phyloP scores from a whole-genome alignment of 257 asterid species.

The Fraxinus americana region DNA sequence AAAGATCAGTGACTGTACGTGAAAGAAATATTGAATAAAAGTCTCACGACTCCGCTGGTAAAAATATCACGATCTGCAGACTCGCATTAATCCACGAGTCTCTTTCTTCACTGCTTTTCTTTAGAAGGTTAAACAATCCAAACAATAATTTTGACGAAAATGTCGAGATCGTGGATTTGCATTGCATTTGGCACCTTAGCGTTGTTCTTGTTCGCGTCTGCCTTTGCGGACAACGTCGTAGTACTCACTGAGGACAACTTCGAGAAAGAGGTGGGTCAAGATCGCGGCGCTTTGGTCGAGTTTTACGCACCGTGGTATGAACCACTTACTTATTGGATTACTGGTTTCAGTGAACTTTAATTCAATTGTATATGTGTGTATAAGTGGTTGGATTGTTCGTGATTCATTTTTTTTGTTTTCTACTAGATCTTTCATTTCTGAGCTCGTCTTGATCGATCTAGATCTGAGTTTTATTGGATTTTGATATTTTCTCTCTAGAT shows the following conservation, averaged over 20 bases:
- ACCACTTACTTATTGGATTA: background rate
- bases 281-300: slow-evolving; percentile 90
- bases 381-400: background rate
- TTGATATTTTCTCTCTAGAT: background rate
- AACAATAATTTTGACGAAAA: slow-evolving; percentile 20
- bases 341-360: background rate
- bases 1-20: too few relatives aligned
- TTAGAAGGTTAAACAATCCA: background rate
- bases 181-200: slow-evolving; percentile 36
- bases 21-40: background rate
- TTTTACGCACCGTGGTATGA: slow-evolving; percentile 92
- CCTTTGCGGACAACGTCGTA: slow-evolving; percentile 66
- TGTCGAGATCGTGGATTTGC: slow-evolving; percentile 53
- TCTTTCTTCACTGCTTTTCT: background rate
- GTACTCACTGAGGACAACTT: slow-evolving; percentile 85
- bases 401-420: background rate
- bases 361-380: background rate
- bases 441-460: slow-evolving; percentile 7
- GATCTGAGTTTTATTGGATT: background rate
- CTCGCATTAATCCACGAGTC: background rate
- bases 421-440: slow-evolving; percentile 28
- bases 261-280: slow-evolving; percentile 86
- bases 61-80: background rate
- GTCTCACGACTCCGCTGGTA: background rate
- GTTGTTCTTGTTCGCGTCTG: slow-evolving; percentile 46